Percentiles rank a stretch among this genome's conserved stretches.
These are phyloP conservation scores for Penicillium cinerascens DNA, from an alignment of 495 filamentous ascomycete genomes.

Conservation along the genomic window DNA sequence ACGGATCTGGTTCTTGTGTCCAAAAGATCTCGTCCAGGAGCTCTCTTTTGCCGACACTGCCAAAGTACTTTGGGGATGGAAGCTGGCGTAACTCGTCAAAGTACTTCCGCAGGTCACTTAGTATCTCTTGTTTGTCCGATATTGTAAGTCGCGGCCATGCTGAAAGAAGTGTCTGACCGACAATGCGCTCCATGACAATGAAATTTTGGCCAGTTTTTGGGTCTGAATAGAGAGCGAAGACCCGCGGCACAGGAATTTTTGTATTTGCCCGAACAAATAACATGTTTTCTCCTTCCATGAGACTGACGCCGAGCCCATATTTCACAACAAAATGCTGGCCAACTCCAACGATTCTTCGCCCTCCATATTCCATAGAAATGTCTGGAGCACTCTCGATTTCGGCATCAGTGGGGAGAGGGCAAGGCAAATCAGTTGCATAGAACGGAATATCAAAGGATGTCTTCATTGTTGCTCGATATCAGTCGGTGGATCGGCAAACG, in stretches of 20 bases:
- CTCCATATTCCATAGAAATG: conserved; percentile 17
- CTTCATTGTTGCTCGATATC: no score
- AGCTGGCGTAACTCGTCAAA: conserved; percentile 34
- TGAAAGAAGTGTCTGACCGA: conserved; percentile 28
- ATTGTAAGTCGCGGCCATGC: conserved; percentile 26
- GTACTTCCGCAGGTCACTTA: conserved; percentile 22
- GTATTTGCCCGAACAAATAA: conserved; percentile 32
- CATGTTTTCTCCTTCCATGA: conserved; percentile 38
- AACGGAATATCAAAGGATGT: conserved; percentile 5
- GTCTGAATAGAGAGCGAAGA: conserved; percentile 35
- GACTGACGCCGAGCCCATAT: conserved; percentile 29
- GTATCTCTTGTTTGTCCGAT: conserved; percentile 28
- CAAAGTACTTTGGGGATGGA: conserved; percentile 26
- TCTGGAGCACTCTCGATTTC: conserved; percentile 25
- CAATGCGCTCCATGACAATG: conserved; percentile 39
- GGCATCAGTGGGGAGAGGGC: conserved; percentile 21
- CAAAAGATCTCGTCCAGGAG: conserved; percentile 35
- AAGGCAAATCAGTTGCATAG: conserved; percentile 21
- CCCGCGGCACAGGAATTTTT: conserved; percentile 29
- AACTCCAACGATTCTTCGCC: conserved; percentile 24
- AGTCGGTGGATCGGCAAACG: no score
- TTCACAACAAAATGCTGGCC: conserved; percentile 37
- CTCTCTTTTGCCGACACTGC: conserved; percentile 27
- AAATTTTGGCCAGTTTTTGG: conserved; percentile 24
- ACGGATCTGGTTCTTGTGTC: conserved; percentile 13